Evolutionary conservation across 1,284 basidiomycete species (phyloP).

Genomic region (Boletus mariae): DNA sequence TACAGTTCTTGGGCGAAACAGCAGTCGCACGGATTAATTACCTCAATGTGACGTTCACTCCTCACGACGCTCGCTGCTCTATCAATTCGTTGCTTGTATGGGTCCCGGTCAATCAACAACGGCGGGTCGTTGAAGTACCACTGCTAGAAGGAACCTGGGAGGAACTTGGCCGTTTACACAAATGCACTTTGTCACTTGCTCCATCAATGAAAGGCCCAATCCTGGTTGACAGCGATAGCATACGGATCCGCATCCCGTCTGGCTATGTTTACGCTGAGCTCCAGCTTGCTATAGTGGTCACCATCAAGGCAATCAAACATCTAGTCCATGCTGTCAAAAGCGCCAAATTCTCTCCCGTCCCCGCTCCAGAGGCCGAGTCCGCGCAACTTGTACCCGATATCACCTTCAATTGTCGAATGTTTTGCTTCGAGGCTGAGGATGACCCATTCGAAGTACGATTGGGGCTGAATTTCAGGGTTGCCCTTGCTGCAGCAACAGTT

Average conservation of each 20-base stretch:
- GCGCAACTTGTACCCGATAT: slow-evolving; percentile 73
- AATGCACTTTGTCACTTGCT: slow-evolving; percentile 47
- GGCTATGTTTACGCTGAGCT: slow-evolving; percentile 75
- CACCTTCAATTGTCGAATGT: slow-evolving; percentile 53
- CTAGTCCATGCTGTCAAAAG: slow-evolving; percentile 47
- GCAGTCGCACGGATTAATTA: slow-evolving; percentile 47
- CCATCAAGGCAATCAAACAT: slow-evolving; percentile 68
- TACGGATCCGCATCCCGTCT: slow-evolving; percentile 76
- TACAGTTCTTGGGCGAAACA: slow-evolving; percentile 46
- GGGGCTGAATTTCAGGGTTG: slow-evolving; percentile 76
- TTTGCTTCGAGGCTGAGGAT: slow-evolving; percentile 83
- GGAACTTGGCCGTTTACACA: slow-evolving; percentile 67
- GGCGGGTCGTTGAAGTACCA: slow-evolving; percentile 27
- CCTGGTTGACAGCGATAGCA: slow-evolving; percentile 58
- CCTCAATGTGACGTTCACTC: slow-evolving; percentile 30
- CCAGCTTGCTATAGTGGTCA: slow-evolving; percentile 62
- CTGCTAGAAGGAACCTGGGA: slow-evolving; percentile 60
- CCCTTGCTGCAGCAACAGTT: slow-evolving; percentile 71
- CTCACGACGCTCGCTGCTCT: slow-evolving; percentile 23
- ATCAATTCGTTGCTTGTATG: slow-evolving; percentile 42
- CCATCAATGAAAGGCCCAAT: slow-evolving; percentile 35
- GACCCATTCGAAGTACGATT: slow-evolving; percentile 83
- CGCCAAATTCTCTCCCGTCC: slow-evolving; percentile 47
- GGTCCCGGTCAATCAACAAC: slow-evolving; percentile 38
- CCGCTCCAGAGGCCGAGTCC: slow-evolving; percentile 60